Evolutionary conservation across 768 basidiomycete species (phyloP).

Genomic region (Lentinula guzmanii): DNA sequence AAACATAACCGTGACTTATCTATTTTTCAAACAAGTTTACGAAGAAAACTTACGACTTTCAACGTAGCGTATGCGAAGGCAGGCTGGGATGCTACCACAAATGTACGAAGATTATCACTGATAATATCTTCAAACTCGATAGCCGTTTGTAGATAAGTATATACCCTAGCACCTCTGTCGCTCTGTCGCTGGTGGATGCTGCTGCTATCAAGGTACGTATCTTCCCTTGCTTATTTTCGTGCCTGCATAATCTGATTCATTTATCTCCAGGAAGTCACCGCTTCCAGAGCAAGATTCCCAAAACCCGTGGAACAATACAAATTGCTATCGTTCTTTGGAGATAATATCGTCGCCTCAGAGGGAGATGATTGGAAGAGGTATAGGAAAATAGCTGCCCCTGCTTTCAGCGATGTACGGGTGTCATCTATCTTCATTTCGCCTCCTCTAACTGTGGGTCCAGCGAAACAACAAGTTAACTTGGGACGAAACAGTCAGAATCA

Average conservation of each 20-base stretch:
- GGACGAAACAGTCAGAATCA: conserved; percentile 36
- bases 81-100: neutral
- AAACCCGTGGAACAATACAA: conserved; percentile 47
- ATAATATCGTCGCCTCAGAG: conserved; percentile 58
- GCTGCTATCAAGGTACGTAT: conserved; percentile 8
- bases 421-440: neutral
- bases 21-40: neutral
- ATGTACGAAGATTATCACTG: neutral
- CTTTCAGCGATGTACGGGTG: conserved; percentile 52
- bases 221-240: too few species aligned
- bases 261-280: conserved; percentile 39
- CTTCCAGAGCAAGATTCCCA: conserved; percentile 45
- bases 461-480: conserved; percentile 43
- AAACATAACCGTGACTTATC: neutral
- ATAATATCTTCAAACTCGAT: neutral
- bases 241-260: neutral
- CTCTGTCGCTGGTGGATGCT: neutral
- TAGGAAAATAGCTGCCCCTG: conserved; percentile 58
- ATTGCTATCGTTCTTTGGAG: conserved; percentile 44
- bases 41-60: neutral
- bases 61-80: neutral
- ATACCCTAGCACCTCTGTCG: neutral
- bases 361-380: conserved; percentile 62
- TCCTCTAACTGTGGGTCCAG: conserved; percentile 13
- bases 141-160: neutral